A percentile compares a stretch with the other conserved stretches of the same genome.
phyloP scores from a whole-genome alignment of 2,329 filamentous ascomycete species.

The Microdochium nivale region DNA sequence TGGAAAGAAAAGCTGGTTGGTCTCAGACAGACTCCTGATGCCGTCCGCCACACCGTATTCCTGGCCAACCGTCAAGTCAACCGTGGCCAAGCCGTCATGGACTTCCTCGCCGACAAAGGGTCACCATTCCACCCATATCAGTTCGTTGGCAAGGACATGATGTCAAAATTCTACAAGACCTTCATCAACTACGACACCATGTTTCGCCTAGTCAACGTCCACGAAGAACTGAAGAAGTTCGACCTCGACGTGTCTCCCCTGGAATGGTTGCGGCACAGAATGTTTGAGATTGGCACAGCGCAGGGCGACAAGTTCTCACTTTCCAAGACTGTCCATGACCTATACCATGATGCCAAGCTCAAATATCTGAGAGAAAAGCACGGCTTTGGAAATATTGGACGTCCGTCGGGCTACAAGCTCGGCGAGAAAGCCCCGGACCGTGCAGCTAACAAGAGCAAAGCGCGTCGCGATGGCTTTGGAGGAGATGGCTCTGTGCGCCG shows the following conservation, averaged over 20 bases:
- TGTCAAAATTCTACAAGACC: conserved; percentile 28
- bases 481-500: conserved; percentile 9
- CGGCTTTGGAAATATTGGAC: conserved; percentile 48
- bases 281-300: conserved; percentile 37
- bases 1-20: conserved; percentile 38
- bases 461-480: conserved; percentile 13
- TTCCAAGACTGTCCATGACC: conserved; percentile 39
- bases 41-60: conserved; percentile 33
- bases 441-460: conserved; percentile 15
- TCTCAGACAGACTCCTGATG: conserved; percentile 12
- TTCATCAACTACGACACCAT: conserved; percentile 47
- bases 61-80: conserved; percentile 48
- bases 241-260: conserved; percentile 42
- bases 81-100: conserved; percentile 41
- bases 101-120: conserved; percentile 37
- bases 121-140: conserved; percentile 45
- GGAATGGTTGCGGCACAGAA: conserved; percentile 48
- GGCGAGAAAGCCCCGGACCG: conserved; percentile 28
- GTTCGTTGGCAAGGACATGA: conserved; percentile 42
- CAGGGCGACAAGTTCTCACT: conserved; percentile 41
- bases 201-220: conserved; percentile 44
- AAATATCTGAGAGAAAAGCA: conserved; percentile 38
- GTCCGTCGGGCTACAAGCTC: conserved; percentile 34
- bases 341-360: conserved; percentile 48
- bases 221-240: conserved; percentile 45